Evolutionary conservation across 1,139 yeast species (phyloP).

Genomic region (Yamadazyma buinensis): DNA sequence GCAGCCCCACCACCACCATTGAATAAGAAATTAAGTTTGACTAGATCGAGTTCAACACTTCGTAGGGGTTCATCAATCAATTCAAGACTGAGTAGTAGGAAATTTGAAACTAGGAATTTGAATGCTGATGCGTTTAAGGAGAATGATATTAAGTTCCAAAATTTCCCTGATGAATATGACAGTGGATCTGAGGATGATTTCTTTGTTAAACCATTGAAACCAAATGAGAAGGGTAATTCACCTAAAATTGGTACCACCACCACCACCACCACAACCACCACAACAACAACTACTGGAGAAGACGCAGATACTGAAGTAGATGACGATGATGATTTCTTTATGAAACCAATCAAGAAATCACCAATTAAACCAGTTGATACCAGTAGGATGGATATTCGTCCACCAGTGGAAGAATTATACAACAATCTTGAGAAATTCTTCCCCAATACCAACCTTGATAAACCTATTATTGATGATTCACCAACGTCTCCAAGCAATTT

Average conservation of each 20-base stretch:
- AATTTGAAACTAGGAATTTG: slow-evolving; percentile 15
- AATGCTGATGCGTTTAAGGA: slow-evolving; percentile 56
- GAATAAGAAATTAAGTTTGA: slow-evolving; percentile 12
- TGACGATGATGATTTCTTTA: slow-evolving; percentile 25
- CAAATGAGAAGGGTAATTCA: too few relatives aligned
- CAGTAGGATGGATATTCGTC: slow-evolving; percentile 58
- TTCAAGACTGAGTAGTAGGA: slow-evolving; percentile 14
- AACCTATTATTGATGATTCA: slow-evolving; percentile 83
- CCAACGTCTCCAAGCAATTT: slow-evolving; percentile 49
- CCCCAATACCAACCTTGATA: slow-evolving; percentile 89
- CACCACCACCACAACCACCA: too few relatives aligned
- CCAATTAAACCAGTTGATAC: background rate
- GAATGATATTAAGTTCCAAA: slow-evolving; percentile 67
- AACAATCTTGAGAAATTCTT: slow-evolving; percentile 88
- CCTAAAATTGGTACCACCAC: too few relatives aligned
- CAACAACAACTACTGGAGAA: too few relatives aligned
- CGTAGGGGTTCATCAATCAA: slow-evolving; percentile 10
- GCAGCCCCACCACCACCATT: slow-evolving; percentile 75
- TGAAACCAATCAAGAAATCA: slow-evolving; percentile 19
- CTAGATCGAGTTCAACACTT: slow-evolving; percentile 9
- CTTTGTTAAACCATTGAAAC: slow-evolving; percentile 52
- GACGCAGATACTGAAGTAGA: slow-evolving; percentile 19
- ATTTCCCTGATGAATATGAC: slow-evolving; percentile 52
- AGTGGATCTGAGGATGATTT: slow-evolving; percentile 50
- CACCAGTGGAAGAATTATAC: slow-evolving; percentile 91